These are phyloP conservation scores for Penicillium brasilianum DNA, from an alignment of 2,329 filamentous ascomycete species.

Conservation along the genomic window DNA sequence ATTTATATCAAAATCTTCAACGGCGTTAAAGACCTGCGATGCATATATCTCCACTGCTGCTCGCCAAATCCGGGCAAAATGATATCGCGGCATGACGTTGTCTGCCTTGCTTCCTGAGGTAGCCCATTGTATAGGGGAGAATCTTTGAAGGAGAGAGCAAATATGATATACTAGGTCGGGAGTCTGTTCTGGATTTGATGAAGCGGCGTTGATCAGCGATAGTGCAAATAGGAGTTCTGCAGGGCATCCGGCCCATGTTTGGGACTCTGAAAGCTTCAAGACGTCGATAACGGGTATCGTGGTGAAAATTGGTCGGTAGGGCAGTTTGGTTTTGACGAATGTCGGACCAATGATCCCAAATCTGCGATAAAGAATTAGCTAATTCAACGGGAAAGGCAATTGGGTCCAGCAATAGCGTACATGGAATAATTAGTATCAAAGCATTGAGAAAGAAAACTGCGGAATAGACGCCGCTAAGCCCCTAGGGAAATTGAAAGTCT, in stretches of 20 bases:
- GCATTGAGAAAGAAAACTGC: conserved; percentile 2
- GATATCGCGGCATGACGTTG: conserved; percentile 17
- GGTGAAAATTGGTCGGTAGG: conserved; percentile 20
- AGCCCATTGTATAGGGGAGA: conserved; percentile 22
- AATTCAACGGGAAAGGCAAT: too few species aligned
- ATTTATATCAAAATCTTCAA: not conserved
- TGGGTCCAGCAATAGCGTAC: not conserved
- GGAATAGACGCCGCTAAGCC: conserved; percentile 8
- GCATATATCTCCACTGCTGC: conserved; percentile 19
- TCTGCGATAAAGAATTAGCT: not conserved
- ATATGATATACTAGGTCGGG: conserved; percentile 1
- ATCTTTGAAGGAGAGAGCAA: not conserved
- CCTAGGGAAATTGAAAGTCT: conserved; percentile 1
- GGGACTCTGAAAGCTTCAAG: conserved; percentile 16
- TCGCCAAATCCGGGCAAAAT: conserved; percentile 18
- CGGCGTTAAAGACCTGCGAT: conserved; percentile 4
- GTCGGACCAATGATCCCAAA: conserved; percentile 11
- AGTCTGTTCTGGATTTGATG: not conserved
- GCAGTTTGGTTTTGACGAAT: conserved; percentile 14
- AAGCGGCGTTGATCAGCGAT: conserved; percentile 14
- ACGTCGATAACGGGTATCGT: conserved; percentile 11
- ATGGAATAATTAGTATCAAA: conserved; percentile 8
- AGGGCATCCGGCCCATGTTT: conserved; percentile 21
- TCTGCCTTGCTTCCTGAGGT: not conserved
- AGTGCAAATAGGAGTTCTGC: conserved; percentile 20